These are phyloP conservation scores for Ordospora pajunii DNA, from an alignment of 371 early-diverging fungal species.

Conservation along the genomic window DNA sequence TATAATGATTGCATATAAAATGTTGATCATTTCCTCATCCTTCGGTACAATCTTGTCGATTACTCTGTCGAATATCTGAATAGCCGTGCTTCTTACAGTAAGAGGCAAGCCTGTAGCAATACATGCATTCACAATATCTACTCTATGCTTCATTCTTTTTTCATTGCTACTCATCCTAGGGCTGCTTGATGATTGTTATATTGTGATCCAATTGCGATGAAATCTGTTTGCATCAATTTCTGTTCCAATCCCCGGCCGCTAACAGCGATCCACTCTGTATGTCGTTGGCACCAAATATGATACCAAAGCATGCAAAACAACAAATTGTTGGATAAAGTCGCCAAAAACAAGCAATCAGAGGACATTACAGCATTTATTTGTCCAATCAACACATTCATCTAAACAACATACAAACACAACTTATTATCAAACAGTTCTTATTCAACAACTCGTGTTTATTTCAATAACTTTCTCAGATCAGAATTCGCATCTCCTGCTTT, in stretches of 20 bases:
- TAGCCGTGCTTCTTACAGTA: constrained; percentile 28
- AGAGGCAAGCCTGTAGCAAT: constrained; percentile 3
- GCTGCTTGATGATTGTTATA: background rate
- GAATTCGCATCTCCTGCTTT: constrained; percentile 45
- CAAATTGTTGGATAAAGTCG: too few species aligned
- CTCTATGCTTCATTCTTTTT: background rate
- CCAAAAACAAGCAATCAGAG: background rate
- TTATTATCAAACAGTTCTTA: background rate
- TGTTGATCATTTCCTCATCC: background rate
- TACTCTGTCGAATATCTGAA: constrained; percentile 13
- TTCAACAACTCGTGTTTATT: constrained; percentile 43
- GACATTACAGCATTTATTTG: too few species aligned
- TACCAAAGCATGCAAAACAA: background rate
- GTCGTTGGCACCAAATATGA: background rate
- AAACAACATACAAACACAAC: background rate
- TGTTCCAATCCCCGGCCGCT: background rate
- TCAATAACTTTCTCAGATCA: constrained; percentile 57
- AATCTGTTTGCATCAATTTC: constrained; percentile 8
- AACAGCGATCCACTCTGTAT: background rate
- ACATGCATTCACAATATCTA: constrained; percentile 1
- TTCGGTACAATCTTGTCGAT: background rate
- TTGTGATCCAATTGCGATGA: background rate
- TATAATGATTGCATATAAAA: constrained; percentile 3
- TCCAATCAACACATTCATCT: background rate
- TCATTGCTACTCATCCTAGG: background rate